phyloP scores from a whole-genome alignment of 768 basidiomycete species.

The Leccinum subgranulosum region DNA sequence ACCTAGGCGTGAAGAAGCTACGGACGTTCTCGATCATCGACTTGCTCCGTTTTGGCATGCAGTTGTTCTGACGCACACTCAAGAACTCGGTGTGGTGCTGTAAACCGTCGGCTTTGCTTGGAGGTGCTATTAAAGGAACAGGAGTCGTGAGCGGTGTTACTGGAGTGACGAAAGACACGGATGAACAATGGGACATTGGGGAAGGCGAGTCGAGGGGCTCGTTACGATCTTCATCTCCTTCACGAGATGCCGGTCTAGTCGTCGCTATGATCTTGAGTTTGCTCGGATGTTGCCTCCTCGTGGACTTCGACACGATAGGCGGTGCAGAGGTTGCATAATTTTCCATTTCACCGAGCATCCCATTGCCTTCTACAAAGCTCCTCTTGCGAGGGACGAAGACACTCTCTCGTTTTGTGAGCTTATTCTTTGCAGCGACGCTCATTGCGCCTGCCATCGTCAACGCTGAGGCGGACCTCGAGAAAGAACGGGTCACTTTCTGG shows the following conservation, averaged over 20 bases:
- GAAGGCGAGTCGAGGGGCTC: conserved; percentile 35
- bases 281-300: conserved; percentile 24
- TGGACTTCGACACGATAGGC: conserved; percentile 10
- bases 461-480: conserved; percentile 56
- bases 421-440: conserved; percentile 50
- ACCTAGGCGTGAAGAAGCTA: conserved; percentile 53
- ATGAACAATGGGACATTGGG: conserved; percentile 39
- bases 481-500: conserved; percentile 42
- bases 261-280: conserved; percentile 29
- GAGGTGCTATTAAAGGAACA: conserved; percentile 12
- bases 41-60: conserved; percentile 41
- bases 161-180: conserved; percentile 28
- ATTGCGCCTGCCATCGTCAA: conserved; percentile 58
- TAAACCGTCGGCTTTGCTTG: conserved; percentile 11
- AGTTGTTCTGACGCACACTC: conserved; percentile 21
- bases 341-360: conserved; percentile 17
- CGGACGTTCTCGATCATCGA: conserved; percentile 64
- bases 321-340: neutral
- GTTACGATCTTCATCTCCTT: conserved; percentile 22
- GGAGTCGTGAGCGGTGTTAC: conserved; percentile 20
- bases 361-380: conserved; percentile 38
- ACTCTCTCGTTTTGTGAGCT: conserved; percentile 66
- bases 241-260: conserved; percentile 18
- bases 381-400: conserved; percentile 61
- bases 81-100: conserved; percentile 28